Conservation (phyloP, 2,329 filamentous ascomycete genomes). For the Stachybotrys elegans region DNA sequence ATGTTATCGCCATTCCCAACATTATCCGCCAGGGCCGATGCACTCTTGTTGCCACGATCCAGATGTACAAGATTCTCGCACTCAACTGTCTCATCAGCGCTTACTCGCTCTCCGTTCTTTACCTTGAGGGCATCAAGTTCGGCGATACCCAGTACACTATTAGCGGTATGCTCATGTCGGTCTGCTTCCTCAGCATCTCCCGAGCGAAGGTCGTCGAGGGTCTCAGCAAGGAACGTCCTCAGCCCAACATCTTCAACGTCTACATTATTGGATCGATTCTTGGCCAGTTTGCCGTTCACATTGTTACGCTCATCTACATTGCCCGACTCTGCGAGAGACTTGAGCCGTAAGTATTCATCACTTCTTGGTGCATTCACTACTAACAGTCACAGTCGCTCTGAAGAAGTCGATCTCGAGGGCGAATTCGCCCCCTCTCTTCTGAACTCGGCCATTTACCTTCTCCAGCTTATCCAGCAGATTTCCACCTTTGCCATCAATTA, state of each 20-base stretch:
- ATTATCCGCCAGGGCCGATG: conserved; percentile 97
- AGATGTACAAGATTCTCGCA: conserved; percentile 99
- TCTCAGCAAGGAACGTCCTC: conserved; percentile 91
- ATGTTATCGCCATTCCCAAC: conserved; percentile 95
- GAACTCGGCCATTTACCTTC: conserved; percentile 93
- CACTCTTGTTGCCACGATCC: conserved; percentile 95
- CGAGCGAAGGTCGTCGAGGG: conserved; percentile 92
- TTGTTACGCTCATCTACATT: conserved; percentile 89
- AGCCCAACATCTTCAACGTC: conserved; percentile 98
- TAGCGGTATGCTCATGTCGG: conserved; percentile 98
- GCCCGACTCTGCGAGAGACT: conserved; percentile 81
- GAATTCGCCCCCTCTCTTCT: conserved; percentile 91
- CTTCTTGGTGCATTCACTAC: conserved; percentile 17
- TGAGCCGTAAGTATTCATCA: conserved; percentile 64
- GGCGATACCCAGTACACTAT: conserved; percentile 98
- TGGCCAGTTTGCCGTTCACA: conserved; percentile 94
- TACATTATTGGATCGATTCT: conserved; percentile 98
- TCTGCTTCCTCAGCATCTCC: conserved; percentile 98
- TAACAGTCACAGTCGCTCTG: conserved; percentile 35
- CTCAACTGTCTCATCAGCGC: conserved; percentile 97
- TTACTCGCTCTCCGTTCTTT: conserved; percentile 93
- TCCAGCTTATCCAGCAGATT: conserved; percentile 97
- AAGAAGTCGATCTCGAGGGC: conserved; percentile 80
- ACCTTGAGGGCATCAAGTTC: conserved; percentile 98
- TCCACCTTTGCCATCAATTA: conserved; percentile 99